Conservation (phyloP, 805 yeast genomes). For the Saccharomyces jurei region DNA sequence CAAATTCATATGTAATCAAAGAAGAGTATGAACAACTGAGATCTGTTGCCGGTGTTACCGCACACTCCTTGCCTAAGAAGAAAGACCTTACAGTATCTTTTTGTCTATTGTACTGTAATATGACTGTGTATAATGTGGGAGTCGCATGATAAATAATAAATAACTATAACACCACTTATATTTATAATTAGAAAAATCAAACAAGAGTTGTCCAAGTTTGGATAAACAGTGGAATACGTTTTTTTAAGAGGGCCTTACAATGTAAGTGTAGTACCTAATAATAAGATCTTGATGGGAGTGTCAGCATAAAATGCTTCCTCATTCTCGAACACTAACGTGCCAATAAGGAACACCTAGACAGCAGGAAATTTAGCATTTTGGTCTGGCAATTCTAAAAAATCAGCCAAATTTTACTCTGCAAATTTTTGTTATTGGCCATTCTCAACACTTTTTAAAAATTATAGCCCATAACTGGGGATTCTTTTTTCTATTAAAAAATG, state of each 20-base stretch:
- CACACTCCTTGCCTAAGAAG: background rate
- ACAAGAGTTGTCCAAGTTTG: background rate
- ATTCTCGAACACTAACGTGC: slow-evolving; percentile 36
- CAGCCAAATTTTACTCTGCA: background rate
- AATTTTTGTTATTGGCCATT: background rate
- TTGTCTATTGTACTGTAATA: background rate
- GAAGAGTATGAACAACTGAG: background rate
- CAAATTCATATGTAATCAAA: background rate
- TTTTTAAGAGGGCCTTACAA: background rate
- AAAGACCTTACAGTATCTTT: background rate
- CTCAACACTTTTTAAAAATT: slow-evolving; percentile 32
- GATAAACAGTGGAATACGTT: no score
- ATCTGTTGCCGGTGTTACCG: background rate
- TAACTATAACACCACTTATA: background rate
- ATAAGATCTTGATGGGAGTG: no score
- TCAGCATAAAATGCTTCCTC: background rate
- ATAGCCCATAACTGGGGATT: slow-evolving; percentile 54
- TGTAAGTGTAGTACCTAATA: no score
- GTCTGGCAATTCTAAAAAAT: no score
- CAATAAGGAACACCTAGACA: slow-evolving; percentile 85
- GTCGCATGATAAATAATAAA: background rate
- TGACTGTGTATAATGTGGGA: background rate
- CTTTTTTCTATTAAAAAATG: slow-evolving; percentile 57
- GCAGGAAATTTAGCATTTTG: slow-evolving; percentile 3
- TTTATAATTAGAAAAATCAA: background rate